Conservation (phyloP, 73 alveolate genomes). For the Paramecium primaurelia region DNA sequence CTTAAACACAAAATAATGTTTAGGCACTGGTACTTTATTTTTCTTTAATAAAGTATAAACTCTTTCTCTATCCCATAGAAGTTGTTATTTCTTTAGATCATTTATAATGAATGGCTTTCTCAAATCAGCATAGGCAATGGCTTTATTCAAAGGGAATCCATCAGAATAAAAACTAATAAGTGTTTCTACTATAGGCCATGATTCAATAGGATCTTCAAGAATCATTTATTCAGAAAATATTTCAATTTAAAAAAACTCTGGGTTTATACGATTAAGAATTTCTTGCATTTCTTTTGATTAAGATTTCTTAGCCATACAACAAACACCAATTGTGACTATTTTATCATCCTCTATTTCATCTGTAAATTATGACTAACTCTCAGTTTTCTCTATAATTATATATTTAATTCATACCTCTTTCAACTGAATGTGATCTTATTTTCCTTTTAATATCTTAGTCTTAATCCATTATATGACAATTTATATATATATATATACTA, state of each 20-base stretch:
- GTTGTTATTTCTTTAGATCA: conserved; percentile 83
- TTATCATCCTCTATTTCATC: conserved; percentile 37
- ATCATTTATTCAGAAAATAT: conserved; percentile 81
- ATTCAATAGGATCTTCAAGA: conserved; percentile 83
- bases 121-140: conserved; percentile 73
- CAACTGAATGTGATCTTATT: conserved; percentile 2
- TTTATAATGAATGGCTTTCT: conserved; percentile 88
- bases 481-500: not conserved
- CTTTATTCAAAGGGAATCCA: conserved; percentile 94
- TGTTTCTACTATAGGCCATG: conserved; percentile 91
- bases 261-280: conserved; percentile 69
- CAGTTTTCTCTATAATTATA: not conserved
- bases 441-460: not conserved
- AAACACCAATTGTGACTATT: conserved; percentile 71
- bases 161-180: conserved; percentile 84
- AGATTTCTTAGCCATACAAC: conserved; percentile 89
- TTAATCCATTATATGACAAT: not conserved
- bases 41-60: conserved; percentile 61
- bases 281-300: conserved; percentile 80
- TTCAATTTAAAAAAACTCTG: conserved; percentile 73
- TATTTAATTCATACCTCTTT: not conserved
- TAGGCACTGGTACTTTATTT: conserved; percentile 51
- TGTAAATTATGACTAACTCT: not conserved
- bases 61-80: conserved; percentile 90
- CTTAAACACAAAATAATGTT: conserved; percentile 41